These are phyloP conservation scores for Pelargonium myrrhifolium DNA, from an alignment of 441 rosid genomes.

Conservation along the genomic window DNA sequence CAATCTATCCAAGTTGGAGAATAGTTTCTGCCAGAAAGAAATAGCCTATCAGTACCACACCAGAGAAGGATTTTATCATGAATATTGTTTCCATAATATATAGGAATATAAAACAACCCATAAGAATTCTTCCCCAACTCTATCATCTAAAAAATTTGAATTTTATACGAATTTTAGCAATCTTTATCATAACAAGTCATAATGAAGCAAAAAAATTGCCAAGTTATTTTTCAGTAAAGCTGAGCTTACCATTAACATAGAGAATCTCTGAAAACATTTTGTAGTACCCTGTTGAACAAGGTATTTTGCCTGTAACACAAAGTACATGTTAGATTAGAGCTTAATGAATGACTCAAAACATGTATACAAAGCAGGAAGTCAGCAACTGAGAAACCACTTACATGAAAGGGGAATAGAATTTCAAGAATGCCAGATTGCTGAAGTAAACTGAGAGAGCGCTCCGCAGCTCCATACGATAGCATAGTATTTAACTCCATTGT, in stretches of 20 bases:
- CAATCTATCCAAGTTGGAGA: slow-evolving; percentile 70
- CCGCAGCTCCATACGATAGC: slow-evolving; percentile 93
- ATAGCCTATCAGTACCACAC: slow-evolving; percentile 7
- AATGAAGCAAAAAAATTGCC: neutral
- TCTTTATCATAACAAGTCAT: neutral
- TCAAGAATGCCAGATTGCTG: slow-evolving; percentile 68
- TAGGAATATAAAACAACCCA: neutral
- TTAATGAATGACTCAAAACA: neutral
- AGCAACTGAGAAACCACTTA: slow-evolving; percentile 25
- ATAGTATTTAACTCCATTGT: slow-evolving; percentile 87
- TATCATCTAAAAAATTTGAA: neutral
- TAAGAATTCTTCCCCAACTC: neutral
- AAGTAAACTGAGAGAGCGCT: slow-evolving; percentile 65
- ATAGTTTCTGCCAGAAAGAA: slow-evolving; percentile 50
- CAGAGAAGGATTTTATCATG: neutral
- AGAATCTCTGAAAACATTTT: slow-evolving; percentile 32
- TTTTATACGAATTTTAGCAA: neutral
- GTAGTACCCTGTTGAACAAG: slow-evolving; percentile 37
- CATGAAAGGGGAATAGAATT: slow-evolving; percentile 78
- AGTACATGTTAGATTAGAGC: slow-evolving; percentile 20
- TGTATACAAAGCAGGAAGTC: slow-evolving; percentile 10
- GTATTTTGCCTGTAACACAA: slow-evolving; percentile 60
- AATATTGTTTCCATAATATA: neutral
- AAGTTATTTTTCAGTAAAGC: slow-evolving; percentile 8
- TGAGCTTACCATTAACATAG: slow-evolving; percentile 68